phyloP scores from a whole-genome alignment of 768 basidiomycete genomes.

The Pulveroboletus sp. region DNA sequence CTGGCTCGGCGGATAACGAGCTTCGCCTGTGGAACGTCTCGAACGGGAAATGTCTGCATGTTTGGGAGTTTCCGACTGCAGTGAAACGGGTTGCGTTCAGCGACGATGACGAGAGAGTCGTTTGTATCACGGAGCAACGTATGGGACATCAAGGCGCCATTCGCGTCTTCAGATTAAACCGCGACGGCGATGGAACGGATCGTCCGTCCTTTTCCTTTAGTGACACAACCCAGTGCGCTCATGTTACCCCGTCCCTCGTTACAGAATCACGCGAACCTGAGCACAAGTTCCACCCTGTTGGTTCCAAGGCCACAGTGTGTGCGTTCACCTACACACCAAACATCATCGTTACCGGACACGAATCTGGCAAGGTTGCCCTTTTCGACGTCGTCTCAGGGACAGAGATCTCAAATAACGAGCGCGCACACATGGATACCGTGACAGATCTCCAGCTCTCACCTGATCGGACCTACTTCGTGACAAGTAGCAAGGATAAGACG shows the following conservation, averaged over 20 bases:
- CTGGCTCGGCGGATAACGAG: constrained; percentile 92
- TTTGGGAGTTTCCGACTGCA: constrained; percentile 98
- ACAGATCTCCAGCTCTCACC: constrained; percentile 91
- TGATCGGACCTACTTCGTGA: constrained; percentile 93
- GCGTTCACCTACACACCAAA: constrained; percentile 80
- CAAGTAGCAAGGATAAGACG: constrained; percentile 95
- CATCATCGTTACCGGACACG: constrained; percentile 90
- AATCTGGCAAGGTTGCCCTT: constrained; percentile 91
- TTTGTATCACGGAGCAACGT: constrained; percentile 96
- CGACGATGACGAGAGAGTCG: constrained; percentile 76
- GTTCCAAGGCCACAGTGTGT: constrained; percentile 96
- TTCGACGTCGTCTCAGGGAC: constrained; percentile 89
- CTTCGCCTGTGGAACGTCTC: constrained; percentile 88
- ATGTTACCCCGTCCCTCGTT: not conserved
- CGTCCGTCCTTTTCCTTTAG: constrained; percentile 51
- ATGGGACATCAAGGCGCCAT: constrained; percentile 93
- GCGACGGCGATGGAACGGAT: constrained; percentile 73
- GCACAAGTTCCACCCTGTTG: constrained; percentile 81
- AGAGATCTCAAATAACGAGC: constrained; percentile 78
- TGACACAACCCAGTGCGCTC: not conserved
- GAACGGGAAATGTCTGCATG: constrained; percentile 88
- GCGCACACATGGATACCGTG: constrained; percentile 82
- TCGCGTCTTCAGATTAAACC: constrained; percentile 84
- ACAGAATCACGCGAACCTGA: constrained; percentile 75
- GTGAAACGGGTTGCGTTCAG: constrained; percentile 95